A percentile compares a stretch with the other conserved stretches of the same genome.
These are phyloP conservation scores for Xylaria sp. DNA, from an alignment of 2,329 filamentous ascomycete genomes.

Conservation along the genomic window DNA sequence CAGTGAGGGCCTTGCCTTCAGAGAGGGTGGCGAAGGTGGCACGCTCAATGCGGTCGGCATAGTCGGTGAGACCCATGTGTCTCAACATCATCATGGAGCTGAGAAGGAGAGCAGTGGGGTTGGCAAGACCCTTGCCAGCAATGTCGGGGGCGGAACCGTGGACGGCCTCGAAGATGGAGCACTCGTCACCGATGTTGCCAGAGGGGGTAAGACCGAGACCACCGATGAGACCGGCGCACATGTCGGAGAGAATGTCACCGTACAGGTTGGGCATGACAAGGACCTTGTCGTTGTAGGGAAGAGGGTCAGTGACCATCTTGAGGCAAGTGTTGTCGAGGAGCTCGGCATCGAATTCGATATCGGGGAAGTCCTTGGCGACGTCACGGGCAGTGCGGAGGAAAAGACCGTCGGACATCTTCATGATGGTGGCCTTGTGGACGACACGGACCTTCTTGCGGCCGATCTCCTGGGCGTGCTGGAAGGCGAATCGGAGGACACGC, in stretches of 20 bases:
- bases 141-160: constrained; percentile 97
- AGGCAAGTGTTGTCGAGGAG: constrained; percentile 98
- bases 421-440: constrained; percentile 99
- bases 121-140: constrained; percentile 90
- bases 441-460: constrained; percentile 95
- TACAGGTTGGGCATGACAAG: constrained; percentile 98
- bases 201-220: constrained; percentile 95
- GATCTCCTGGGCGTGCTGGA: constrained; percentile 93
- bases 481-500: constrained; percentile 93
- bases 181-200: constrained; percentile 98
- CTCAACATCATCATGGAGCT: constrained; percentile 99
- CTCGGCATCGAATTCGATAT: constrained; percentile 95
- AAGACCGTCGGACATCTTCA: constrained; percentile 99
- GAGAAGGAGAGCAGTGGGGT: constrained; percentile 93
- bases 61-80: constrained; percentile 86
- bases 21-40: constrained; percentile 93
- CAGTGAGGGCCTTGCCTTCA: constrained; percentile 93
- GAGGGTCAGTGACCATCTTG: constrained; percentile 95
- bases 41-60: constrained; percentile 84
- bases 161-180: constrained; percentile 99
- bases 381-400: constrained; percentile 85
- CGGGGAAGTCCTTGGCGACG: constrained; percentile 90
- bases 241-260: constrained; percentile 98
- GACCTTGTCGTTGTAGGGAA: constrained; percentile 98
- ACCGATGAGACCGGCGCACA: constrained; percentile 98